These are phyloP conservation scores for Aureobasidium leucospermi DNA, from an alignment of 2,329 filamentous ascomycete species.

Conservation along the genomic window DNA sequence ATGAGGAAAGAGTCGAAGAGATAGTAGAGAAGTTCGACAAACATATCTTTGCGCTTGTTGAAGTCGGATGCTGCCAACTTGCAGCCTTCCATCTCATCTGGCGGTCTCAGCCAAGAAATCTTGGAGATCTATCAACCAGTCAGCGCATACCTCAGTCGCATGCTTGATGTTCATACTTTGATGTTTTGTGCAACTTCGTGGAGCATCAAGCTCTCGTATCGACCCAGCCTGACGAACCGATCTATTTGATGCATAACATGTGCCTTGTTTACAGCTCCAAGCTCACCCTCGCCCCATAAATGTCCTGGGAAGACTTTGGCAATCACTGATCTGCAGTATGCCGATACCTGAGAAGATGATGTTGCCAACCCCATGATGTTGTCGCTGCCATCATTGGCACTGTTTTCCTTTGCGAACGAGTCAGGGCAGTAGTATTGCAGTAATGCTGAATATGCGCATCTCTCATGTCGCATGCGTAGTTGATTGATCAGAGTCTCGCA, in stretches of 20 bases:
- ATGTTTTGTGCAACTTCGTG: conserved; percentile 71
- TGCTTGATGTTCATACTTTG: conserved; percentile 49
- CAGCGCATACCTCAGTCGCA: background rate
- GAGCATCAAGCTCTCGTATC: conserved; percentile 73
- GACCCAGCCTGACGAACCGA: conserved; percentile 66
- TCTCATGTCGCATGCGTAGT: conserved; percentile 62
- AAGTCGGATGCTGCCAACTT: conserved; percentile 66
- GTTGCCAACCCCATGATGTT: conserved; percentile 61
- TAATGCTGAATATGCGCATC: conserved; percentile 73
- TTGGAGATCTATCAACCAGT: conserved; percentile 16
- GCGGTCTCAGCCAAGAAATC: conserved; percentile 60
- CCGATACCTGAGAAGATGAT: conserved; percentile 62
- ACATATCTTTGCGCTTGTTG: conserved; percentile 67
- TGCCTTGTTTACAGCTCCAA: conserved; percentile 52
- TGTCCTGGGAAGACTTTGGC: conserved; percentile 63
- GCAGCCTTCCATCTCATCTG: conserved; percentile 32
- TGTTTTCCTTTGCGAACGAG: conserved; percentile 12
- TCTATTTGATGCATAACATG: conserved; percentile 63
- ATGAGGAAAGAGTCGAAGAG: conserved; percentile 87
- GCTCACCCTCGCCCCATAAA: conserved; percentile 61
- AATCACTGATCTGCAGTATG: conserved; percentile 76
- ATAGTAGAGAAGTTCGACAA: conserved; percentile 84
- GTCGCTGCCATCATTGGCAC: background rate
- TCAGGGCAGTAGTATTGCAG: conserved; percentile 73
- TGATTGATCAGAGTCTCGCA: conserved; percentile 54